These are phyloP conservation scores for Yarrowia yakushimensis DNA, from an alignment of 805 yeast species.

Conservation along the genomic window DNA sequence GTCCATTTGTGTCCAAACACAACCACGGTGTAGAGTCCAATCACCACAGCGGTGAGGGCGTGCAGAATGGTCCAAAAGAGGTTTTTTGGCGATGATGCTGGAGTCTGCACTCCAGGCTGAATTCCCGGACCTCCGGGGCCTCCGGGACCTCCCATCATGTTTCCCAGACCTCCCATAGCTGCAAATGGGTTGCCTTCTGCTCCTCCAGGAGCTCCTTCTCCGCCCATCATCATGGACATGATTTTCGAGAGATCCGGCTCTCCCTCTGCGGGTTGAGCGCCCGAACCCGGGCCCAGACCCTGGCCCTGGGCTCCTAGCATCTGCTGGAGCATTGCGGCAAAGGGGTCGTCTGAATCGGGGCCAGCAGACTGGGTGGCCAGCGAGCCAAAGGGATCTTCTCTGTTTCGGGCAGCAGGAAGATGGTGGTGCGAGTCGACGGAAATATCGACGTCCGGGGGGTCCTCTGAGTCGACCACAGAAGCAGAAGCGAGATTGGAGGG, in stretches of 20 bases:
- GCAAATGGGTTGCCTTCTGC: background rate
- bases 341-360: slow-evolving; percentile 1
- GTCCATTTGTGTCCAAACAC: background rate
- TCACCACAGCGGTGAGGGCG: background rate
- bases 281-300: background rate
- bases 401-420: background rate
- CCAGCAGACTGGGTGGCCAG: background rate
- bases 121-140: background rate
- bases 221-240: slow-evolving; percentile 23
- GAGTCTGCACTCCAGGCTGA: background rate
- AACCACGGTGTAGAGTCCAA: background rate
- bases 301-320: slow-evolving; percentile 9
- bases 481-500: background rate
- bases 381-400: slow-evolving; percentile 13
- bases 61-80: slow-evolving; percentile 1
- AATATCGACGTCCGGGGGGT: slow-evolving; percentile 16
- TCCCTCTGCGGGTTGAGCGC: background rate
- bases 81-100: background rate
- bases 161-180: background rate
- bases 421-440: slow-evolving; percentile 7
- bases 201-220: background rate
- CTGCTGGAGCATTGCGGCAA: slow-evolving; percentile 18
- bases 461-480: background rate
- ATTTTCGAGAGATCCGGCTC: slow-evolving; percentile 7
- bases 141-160: background rate